A percentile compares a stretch with the other conserved stretches of the same genome.
Evolutionary conservation across 2,329 filamentous ascomycete species (phyloP).

Genomic region (Hypoxylon sp.): DNA sequence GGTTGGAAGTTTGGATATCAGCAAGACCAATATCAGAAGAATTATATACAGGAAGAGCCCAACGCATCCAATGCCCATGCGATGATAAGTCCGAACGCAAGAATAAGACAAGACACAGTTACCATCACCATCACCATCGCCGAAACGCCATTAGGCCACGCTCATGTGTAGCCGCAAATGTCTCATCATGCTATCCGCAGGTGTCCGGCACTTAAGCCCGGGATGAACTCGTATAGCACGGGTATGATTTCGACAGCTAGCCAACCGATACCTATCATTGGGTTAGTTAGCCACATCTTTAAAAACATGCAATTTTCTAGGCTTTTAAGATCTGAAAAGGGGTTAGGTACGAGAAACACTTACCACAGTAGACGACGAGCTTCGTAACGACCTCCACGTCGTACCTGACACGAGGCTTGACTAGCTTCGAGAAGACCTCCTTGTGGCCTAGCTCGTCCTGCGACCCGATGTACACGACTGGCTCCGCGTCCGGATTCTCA

Average conservation of each 20-base stretch:
- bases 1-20: slow-evolving; percentile 7
- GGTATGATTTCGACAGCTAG: slow-evolving; percentile 57
- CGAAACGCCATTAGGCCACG: slow-evolving; percentile 7
- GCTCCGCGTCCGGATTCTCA: slow-evolving; percentile 52
- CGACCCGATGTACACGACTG: slow-evolving; percentile 54
- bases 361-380: slow-evolving; percentile 92
- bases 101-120: slow-evolving; percentile 5
- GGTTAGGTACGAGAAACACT: slow-evolving; percentile 48
- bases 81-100: not conserved
- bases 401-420: slow-evolving; percentile 90
- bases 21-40: slow-evolving; percentile 10
- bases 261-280: slow-evolving; percentile 49
- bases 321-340: not conserved
- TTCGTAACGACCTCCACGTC: slow-evolving; percentile 99
- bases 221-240: slow-evolving; percentile 57
- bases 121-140: slow-evolving; percentile 13
- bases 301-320: not conserved
- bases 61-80: slow-evolving; percentile 5
- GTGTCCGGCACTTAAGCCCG: slow-evolving; percentile 53
- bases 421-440: slow-evolving; percentile 86
- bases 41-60: slow-evolving; percentile 28
- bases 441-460: slow-evolving; percentile 71
- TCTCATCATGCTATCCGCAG: slow-evolving; percentile 44
- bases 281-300: not conserved
- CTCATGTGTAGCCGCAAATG: slow-evolving; percentile 2